Evolutionary conservation across 2,329 filamentous ascomycete species (phyloP).

Genomic region (Mollisia scopiformis): DNA sequence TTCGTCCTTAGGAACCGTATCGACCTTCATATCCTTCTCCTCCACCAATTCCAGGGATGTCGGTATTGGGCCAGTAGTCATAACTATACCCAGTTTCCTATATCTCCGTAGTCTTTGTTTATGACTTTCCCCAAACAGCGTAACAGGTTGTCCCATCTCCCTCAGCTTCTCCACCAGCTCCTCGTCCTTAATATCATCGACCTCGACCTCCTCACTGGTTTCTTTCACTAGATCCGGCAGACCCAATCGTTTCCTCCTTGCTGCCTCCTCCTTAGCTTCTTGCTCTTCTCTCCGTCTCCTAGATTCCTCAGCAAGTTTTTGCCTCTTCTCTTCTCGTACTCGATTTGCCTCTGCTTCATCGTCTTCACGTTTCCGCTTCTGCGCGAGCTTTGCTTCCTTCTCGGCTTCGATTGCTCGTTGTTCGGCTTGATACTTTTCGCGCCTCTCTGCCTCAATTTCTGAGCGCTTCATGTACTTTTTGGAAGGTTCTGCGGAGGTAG

Average conservation of each 20-base stretch:
- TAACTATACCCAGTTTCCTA: constrained; percentile 60
- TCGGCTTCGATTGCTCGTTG: constrained; percentile 75
- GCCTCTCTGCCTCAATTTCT: constrained; percentile 82
- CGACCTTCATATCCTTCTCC: constrained; percentile 88
- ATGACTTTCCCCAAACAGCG: constrained; percentile 82
- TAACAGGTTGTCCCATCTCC: constrained; percentile 70
- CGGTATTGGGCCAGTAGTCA: constrained; percentile 80
- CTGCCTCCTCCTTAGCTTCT: constrained; percentile 73
- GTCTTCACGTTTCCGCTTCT: constrained; percentile 89
- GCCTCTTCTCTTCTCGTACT: constrained; percentile 79
- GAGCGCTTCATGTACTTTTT: constrained; percentile 86
- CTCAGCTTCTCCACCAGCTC: constrained; percentile 72
- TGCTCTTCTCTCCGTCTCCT: constrained; percentile 69
- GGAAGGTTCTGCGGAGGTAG: constrained; percentile 40
- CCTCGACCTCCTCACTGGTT: constrained; percentile 47
- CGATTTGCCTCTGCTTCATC: constrained; percentile 74
- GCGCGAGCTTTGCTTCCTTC: constrained; percentile 67
- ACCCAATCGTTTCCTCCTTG: constrained; percentile 75
- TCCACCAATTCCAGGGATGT: constrained; percentile 80
- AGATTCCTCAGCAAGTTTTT: constrained; percentile 80
- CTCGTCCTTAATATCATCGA: constrained; percentile 70
- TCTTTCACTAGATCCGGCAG: constrained; percentile 71
- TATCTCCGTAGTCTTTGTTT: constrained; percentile 71
- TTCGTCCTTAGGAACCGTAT: constrained; percentile 61
- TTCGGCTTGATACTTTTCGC: constrained; percentile 79